phyloP scores from a whole-genome alignment of 1,139 yeast genomes.

The Scheffersomyces titani region DNA sequence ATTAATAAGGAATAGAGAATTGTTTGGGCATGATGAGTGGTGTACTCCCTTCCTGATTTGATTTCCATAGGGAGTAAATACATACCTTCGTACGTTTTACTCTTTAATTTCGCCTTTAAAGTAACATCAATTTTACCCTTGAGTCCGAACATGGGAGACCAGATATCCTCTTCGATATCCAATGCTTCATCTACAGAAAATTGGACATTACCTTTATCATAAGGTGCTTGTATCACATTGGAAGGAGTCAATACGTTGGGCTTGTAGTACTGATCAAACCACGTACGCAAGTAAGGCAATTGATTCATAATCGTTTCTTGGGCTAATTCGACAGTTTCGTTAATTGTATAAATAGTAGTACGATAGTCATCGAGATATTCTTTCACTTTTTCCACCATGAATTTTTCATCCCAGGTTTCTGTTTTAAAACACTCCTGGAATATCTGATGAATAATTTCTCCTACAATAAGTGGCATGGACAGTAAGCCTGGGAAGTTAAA shows the following conservation, averaged over 20 bases:
- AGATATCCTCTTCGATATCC: conserved; percentile 86
- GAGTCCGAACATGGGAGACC: conserved; percentile 92
- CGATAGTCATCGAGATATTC: conserved; percentile 41
- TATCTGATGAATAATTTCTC: conserved; percentile 76
- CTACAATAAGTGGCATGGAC: conserved; percentile 65
- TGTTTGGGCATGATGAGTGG: conserved; percentile 85
- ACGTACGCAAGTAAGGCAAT: conserved; percentile 58
- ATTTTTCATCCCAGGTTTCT: conserved; percentile 42
- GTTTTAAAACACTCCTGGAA: conserved; percentile 66
- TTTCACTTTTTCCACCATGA: conserved; percentile 48
- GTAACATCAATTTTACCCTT: conserved; percentile 92
- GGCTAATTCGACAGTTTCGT: conserved; percentile 50
- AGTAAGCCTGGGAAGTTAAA: conserved; percentile 58
- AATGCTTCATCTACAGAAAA: conserved; percentile 64
- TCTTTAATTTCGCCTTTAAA: conserved; percentile 54
- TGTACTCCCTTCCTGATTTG: conserved; percentile 73
- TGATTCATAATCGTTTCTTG: conserved; percentile 49
- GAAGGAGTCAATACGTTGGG: conserved; percentile 16
- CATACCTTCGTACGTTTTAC: conserved; percentile 28
- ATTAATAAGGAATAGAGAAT: conserved; percentile 79
- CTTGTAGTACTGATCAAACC: conserved; percentile 57
- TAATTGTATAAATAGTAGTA: conserved; percentile 60
- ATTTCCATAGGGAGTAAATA: conserved; percentile 80
- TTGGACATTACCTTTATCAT: conserved; percentile 28
- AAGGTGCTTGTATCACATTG: conserved; percentile 39